Evolutionary conservation across 805 yeast species (phyloP).

Genomic region (Scheffersomyces coipomensis): DNA sequence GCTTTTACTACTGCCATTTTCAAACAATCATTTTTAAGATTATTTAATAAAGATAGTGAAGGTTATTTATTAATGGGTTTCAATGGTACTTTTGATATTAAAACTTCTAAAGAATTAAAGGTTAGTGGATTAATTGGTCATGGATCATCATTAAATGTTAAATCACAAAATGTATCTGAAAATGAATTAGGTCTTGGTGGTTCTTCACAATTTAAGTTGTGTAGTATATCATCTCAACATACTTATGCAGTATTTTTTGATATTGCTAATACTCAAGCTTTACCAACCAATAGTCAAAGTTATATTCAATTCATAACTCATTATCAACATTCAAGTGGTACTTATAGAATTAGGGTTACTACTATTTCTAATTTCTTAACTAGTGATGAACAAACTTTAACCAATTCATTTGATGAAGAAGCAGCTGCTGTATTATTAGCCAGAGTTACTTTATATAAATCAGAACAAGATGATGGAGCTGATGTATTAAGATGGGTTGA

Average conservation of each 20-base stretch:
- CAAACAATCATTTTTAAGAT: slow-evolving; percentile 85
- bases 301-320: slow-evolving; percentile 82
- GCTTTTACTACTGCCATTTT: slow-evolving; percentile 93
- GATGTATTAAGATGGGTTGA: slow-evolving; percentile 95
- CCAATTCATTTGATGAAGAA: slow-evolving; percentile 91
- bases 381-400: slow-evolving; percentile 45
- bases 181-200: slow-evolving; percentile 94
- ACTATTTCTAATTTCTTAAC: slow-evolving; percentile 65
- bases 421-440: slow-evolving; percentile 96
- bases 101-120: slow-evolving; percentile 84
- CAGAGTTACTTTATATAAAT: slow-evolving; percentile 81
- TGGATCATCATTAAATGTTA: slow-evolving; percentile 70
- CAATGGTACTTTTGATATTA: slow-evolving; percentile 84
- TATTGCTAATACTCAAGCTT: slow-evolving; percentile 44
- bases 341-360: slow-evolving; percentile 85
- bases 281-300: slow-evolving; percentile 29
- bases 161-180: slow-evolving; percentile 79
- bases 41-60: slow-evolving; percentile 83
- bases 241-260: slow-evolving; percentile 90
- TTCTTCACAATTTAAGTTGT: slow-evolving; percentile 83
- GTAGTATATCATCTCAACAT: slow-evolving; percentile 82
- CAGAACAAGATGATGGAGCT: slow-evolving; percentile 79
- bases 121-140: slow-evolving; percentile 93
- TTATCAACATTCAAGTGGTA: slow-evolving; percentile 94
- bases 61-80: slow-evolving; percentile 87